phyloP scores from a whole-genome alignment of 2,329 filamentous ascomycete genomes.

The Penicillium sp. region DNA sequence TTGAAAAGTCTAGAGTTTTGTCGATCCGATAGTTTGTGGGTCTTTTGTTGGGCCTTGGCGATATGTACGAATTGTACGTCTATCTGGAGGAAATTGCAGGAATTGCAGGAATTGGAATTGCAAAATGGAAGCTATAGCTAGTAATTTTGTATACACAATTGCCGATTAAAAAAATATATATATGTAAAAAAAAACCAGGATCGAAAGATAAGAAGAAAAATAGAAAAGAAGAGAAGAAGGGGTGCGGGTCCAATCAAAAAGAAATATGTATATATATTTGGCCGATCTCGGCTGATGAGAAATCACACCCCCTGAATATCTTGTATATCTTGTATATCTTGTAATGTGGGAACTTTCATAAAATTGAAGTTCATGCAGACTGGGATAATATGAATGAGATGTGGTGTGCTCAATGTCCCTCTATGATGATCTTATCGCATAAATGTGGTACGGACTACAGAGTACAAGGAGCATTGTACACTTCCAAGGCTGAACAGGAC shows the following conservation, averaged over 20 bases:
- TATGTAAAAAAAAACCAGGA: background rate
- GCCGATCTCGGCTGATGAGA: background rate
- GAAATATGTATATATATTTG: background rate
- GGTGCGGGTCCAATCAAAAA: background rate
- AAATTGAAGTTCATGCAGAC: no score
- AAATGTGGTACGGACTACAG: no score
- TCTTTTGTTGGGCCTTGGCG: background rate
- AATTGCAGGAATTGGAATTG: no score
- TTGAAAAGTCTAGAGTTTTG: conserved; percentile 15
- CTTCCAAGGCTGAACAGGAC: background rate
- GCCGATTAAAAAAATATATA: background rate
- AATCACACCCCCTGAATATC: no score
- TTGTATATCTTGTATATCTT: no score
- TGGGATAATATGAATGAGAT: background rate
- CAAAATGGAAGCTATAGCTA: no score
- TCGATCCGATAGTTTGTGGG: conserved; percentile 23
- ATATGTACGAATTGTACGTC: background rate
- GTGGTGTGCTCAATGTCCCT: background rate
- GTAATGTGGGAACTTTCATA: no score
- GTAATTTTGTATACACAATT: background rate
- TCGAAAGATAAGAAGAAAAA: background rate
- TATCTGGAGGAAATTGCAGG: no score
- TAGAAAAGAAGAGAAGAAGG: no score
- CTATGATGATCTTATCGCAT: background rate
- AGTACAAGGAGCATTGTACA: background rate